Percentiles rank a stretch among this genome's conserved stretches.
phyloP scores from a whole-genome alignment of 441 rosid genomes.

The Aleurites moluccanus region DNA sequence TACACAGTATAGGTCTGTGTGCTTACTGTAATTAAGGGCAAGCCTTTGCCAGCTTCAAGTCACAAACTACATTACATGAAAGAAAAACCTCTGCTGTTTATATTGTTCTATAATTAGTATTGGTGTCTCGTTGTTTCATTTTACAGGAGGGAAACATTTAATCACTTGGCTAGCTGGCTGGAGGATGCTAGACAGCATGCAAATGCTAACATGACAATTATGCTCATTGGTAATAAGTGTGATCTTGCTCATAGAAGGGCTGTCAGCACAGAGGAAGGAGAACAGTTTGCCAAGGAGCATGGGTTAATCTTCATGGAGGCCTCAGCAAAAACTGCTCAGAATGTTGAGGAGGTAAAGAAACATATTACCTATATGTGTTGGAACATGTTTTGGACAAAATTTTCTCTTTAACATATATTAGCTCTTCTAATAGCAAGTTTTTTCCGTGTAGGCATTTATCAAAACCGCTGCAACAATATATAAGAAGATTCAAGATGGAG shows the following conservation, averaged over 20 bases:
- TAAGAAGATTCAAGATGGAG: conserved; percentile 98
- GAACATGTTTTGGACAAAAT: not conserved
- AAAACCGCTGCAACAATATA: conserved; percentile 93
- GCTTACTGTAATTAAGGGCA: not conserved
- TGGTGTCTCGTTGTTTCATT: not conserved
- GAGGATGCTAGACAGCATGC: conserved; percentile 99
- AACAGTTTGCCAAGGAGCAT: conserved; percentile 93
- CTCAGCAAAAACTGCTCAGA: conserved; percentile 97
- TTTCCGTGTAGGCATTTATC: conserved; percentile 71
- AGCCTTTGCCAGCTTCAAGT: not conserved
- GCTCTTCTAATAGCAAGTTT: conserved; percentile 8
- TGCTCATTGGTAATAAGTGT: conserved; percentile 95
- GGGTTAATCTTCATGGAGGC: conserved; percentile 99
- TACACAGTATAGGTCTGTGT: not conserved
- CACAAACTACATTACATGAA: not conserved
- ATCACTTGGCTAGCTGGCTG: conserved; percentile 97
- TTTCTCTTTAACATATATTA: not conserved
- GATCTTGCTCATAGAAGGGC: conserved; percentile 98
- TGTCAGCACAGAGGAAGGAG: conserved; percentile 92
- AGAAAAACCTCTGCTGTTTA: not conserved
- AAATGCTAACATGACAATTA: conserved; percentile 94
- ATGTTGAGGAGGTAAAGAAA: conserved; percentile 84
- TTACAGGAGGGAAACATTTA: conserved; percentile 89
- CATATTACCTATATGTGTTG: not conserved
- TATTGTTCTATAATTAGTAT: not conserved